A percentile compares a stretch with the other conserved stretches of the same genome.
Conservation (phyloP, 352 stramenopile species). For the Globisporangium orthogonon region DNA sequence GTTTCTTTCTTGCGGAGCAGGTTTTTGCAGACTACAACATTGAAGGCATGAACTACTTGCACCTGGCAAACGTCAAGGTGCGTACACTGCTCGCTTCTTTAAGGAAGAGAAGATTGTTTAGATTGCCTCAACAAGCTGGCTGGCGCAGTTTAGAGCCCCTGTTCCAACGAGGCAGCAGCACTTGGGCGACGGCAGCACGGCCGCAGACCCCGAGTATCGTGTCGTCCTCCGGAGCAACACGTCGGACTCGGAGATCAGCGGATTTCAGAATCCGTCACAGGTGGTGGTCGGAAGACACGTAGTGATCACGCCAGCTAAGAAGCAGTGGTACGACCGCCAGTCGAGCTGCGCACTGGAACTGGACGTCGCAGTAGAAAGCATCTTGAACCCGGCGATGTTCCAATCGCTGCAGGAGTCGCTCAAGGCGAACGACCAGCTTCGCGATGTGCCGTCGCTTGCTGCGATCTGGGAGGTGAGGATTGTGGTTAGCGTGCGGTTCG, state of each 20-base stretch:
- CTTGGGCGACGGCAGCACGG: conserved; percentile 12
- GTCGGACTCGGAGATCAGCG: conserved; percentile 25
- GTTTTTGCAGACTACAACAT: conserved; percentile 91
- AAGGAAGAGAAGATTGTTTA: no score
- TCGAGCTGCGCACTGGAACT: conserved; percentile 66
- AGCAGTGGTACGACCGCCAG: conserved; percentile 60
- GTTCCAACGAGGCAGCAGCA: conserved; percentile 52
- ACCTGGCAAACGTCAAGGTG: conserved; percentile 66
- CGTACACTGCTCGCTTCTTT: background rate
- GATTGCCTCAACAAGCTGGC: background rate
- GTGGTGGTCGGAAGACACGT: conserved; percentile 21
- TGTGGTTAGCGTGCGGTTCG: background rate
- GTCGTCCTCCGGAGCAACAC: conserved; percentile 36
- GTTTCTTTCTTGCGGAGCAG: conserved; percentile 60
- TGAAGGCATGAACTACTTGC: conserved; percentile 87
- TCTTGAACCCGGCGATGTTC: conserved; percentile 59
- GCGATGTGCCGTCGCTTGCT: conserved; percentile 70
- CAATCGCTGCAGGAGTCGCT: conserved; percentile 35
- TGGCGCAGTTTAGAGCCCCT: conserved; percentile 56
- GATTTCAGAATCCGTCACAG: conserved; percentile 16
- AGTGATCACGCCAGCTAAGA: conserved; percentile 19
- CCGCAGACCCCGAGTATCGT: conserved; percentile 3
- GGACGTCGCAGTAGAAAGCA: conserved; percentile 59
- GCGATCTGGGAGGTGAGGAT: conserved; percentile 70
- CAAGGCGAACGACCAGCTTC: conserved; percentile 29